A percentile compares a stretch with the other conserved stretches of the same genome.
Conservation (phyloP, 2,329 filamentous ascomycete genomes). For the Xylariales sp. region DNA sequence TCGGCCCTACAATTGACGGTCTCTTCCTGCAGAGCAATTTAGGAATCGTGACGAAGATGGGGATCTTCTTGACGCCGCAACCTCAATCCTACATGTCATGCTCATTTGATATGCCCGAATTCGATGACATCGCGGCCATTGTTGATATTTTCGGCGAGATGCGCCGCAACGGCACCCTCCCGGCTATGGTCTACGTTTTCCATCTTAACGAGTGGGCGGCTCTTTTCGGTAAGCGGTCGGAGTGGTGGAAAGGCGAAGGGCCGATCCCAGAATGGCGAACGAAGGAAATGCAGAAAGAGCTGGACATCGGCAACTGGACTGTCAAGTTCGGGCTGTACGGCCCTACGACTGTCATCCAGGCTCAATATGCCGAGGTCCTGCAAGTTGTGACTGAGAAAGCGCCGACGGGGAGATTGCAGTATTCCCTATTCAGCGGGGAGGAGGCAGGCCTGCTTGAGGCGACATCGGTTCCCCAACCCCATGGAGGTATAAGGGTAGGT, state of each 20-base stretch:
- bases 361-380: constrained; percentile 56
- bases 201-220: constrained; percentile 60
- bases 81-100: constrained; percentile 61
- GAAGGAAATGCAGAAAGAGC: constrained; percentile 56
- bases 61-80: constrained; percentile 56
- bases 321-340: constrained; percentile 59
- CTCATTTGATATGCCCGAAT: constrained; percentile 58
- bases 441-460: constrained; percentile 55
- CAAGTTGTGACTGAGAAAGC: constrained; percentile 52
- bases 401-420: constrained; percentile 53
- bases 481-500: constrained; percentile 53
- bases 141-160: constrained; percentile 58
- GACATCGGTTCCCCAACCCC: constrained; percentile 46
- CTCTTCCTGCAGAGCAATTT: constrained; percentile 66
- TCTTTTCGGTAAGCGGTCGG: constrained; percentile 56
- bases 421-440: constrained; percentile 53
- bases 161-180: constrained; percentile 56
- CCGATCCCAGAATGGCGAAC: constrained; percentile 59
- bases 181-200: constrained; percentile 58
- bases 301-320: constrained; percentile 58
- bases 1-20: constrained; percentile 57
- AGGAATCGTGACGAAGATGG: constrained; percentile 67
- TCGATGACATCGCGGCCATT: constrained; percentile 59
- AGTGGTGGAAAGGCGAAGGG: constrained; percentile 57
- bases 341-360: constrained; percentile 55